Percentiles rank a stretch among this genome's conserved stretches.
Evolutionary conservation across 371 early-diverging fungal species (phyloP).

Genomic region (Coemansia sp.): DNA sequence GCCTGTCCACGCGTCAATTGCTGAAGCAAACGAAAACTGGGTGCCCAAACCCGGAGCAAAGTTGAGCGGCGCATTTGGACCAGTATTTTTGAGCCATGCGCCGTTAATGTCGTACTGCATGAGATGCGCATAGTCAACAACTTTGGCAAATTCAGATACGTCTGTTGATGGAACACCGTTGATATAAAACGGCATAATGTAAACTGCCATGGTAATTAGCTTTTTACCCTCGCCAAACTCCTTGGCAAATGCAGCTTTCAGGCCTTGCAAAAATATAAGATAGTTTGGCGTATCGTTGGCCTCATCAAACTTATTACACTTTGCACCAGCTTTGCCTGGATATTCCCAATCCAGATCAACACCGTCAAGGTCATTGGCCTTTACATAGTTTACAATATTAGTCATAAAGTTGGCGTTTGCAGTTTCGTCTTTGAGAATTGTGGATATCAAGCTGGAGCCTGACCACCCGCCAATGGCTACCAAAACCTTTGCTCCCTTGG

Average conservation of each 20-base stretch:
- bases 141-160: slow-evolving; percentile 60
- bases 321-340: slow-evolving; percentile 66
- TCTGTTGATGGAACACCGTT: slow-evolving; percentile 55
- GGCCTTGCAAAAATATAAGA: slow-evolving; percentile 59
- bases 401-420: slow-evolving; percentile 59
- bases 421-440: slow-evolving; percentile 54
- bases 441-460: slow-evolving; percentile 47
- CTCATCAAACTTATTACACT: slow-evolving; percentile 59
- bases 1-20: slow-evolving; percentile 43
- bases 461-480: slow-evolving; percentile 55
- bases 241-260: slow-evolving; percentile 59
- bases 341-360: slow-evolving; percentile 72
- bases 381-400: slow-evolving; percentile 56
- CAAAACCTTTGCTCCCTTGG: slow-evolving; percentile 53
- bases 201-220: slow-evolving; percentile 69
- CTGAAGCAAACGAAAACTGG: slow-evolving; percentile 35
- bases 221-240: slow-evolving; percentile 59
- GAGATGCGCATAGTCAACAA: slow-evolving; percentile 65
- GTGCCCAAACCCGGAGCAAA: slow-evolving; percentile 53
- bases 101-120: slow-evolving; percentile 68
- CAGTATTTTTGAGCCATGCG: slow-evolving; percentile 61
- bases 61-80: slow-evolving; percentile 65
- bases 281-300: slow-evolving; percentile 64
- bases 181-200: slow-evolving; percentile 61
- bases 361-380: slow-evolving; percentile 47